phyloP scores from a whole-genome alignment of 257 asterid species.

The Nicotiana tomentosiformis region DNA sequence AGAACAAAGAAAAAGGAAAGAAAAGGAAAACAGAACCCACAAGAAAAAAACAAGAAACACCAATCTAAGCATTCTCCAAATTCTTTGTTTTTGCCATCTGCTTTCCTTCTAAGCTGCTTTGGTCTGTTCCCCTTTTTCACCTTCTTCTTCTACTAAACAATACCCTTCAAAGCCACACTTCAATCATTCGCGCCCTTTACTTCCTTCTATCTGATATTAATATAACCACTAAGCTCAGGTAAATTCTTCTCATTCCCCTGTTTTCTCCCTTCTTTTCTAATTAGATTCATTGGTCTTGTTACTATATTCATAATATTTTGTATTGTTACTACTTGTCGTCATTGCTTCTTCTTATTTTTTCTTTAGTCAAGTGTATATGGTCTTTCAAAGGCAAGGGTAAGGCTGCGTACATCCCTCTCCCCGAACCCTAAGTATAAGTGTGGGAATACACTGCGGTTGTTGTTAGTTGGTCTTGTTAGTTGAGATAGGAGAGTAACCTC shows the following conservation, averaged over 20 bases:
- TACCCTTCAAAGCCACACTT: too few relatives aligned
- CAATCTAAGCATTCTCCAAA: neutral
- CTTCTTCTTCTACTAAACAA: neutral
- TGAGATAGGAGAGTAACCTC: neutral
- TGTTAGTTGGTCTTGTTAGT: neutral
- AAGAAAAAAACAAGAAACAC: neutral
- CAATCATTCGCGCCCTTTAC: too few relatives aligned
- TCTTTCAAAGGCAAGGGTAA: too few relatives aligned
- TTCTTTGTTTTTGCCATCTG: conserved; percentile 5
- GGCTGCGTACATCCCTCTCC: too few relatives aligned
- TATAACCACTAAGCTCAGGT: neutral
- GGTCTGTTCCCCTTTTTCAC: neutral
- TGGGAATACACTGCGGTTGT: too few relatives aligned
- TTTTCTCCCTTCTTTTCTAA: neutral
- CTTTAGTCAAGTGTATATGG: too few relatives aligned
- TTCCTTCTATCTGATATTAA: neutral
- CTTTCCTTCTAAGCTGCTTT: conserved; percentile 23
- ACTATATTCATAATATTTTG: neutral
- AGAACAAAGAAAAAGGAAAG: neutral
- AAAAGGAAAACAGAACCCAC: neutral
- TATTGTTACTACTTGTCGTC: too few relatives aligned
- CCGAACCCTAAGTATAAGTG: too few relatives aligned
- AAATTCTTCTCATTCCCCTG: neutral
- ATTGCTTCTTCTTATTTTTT: too few relatives aligned
- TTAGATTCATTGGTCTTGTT: neutral